Percentiles rank a stretch among this genome's conserved stretches.
Evolutionary conservation across 768 basidiomycete genomes (phyloP).

Genomic region (Suillus bovinus): DNA sequence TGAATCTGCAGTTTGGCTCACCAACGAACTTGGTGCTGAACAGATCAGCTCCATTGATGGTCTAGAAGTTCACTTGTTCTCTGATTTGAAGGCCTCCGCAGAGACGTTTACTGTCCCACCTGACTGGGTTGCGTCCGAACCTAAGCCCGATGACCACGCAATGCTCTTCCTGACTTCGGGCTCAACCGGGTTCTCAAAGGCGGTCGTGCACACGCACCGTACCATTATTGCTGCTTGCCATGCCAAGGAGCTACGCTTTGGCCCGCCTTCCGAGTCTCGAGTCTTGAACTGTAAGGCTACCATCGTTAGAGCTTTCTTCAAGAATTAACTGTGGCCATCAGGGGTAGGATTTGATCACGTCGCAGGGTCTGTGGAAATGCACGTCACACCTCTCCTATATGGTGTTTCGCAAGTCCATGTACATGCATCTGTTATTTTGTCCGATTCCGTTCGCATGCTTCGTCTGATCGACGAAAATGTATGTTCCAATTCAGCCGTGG

Average conservation of each 20-base stretch:
- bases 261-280: constrained; percentile 31
- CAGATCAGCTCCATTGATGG: constrained; percentile 24
- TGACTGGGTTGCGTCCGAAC: constrained; percentile 20
- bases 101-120: constrained; percentile 3
- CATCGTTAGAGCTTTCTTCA: background rate
- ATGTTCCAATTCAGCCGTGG: constrained; percentile 23
- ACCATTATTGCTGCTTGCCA: constrained; percentile 35
- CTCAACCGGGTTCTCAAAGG: constrained; percentile 47
- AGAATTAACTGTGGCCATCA: constrained; percentile 7
- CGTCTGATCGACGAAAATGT: constrained; percentile 39
- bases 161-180: constrained; percentile 43
- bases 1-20: constrained; percentile 32
- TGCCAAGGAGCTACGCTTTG: constrained; percentile 37
- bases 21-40: constrained; percentile 28
- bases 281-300: constrained; percentile 40
- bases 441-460: constrained; percentile 24
- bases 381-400: constrained; percentile 36
- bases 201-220: constrained; percentile 39
- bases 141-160: constrained; percentile 30
- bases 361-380: constrained; percentile 43
- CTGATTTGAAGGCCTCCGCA: constrained; percentile 22
- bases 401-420: constrained; percentile 29
- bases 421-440: constrained; percentile 25
- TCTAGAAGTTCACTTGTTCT: constrained; percentile 26
- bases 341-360: constrained; percentile 49